Conservation (phyloP, 2,329 filamentous ascomycete genomes). For the Tolypocladium tropicale region DNA sequence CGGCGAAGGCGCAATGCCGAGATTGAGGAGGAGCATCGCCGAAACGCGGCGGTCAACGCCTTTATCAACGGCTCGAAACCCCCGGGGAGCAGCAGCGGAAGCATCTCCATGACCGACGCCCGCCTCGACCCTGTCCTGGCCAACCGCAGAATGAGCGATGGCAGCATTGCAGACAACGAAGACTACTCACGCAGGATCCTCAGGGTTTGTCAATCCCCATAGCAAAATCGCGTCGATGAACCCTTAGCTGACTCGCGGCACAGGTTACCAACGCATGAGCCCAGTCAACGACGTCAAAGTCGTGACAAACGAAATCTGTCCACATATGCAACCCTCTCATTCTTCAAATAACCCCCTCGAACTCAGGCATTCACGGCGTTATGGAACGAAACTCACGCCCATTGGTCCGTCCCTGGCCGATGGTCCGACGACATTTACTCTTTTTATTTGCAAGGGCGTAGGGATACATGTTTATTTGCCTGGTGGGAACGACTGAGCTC, state of each 20-base stretch:
- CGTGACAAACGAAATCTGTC: constrained; percentile 3
- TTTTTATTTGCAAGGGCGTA: constrained; percentile 22
- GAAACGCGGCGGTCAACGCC: constrained; percentile 67
- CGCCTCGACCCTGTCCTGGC: constrained; percentile 81
- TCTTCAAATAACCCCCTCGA: constrained; percentile 15
- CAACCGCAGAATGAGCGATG: constrained; percentile 77
- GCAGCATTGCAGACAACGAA: constrained; percentile 93
- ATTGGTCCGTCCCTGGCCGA: constrained; percentile 21
- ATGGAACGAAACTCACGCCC: constrained; percentile 27
- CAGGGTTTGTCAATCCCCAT: constrained; percentile 53
- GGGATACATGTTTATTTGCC: constrained; percentile 17
- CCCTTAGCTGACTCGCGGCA: not conserved
- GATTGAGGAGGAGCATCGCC: constrained; percentile 75
- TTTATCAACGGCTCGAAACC: constrained; percentile 60
- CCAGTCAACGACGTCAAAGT: constrained; percentile 5
- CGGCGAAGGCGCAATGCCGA: constrained; percentile 66
- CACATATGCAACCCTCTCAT: constrained; percentile 15
- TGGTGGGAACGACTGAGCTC: constrained; percentile 2
- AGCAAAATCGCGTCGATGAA: fast-evolving
- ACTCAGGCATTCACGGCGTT: constrained; percentile 32
- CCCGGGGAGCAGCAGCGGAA: constrained; percentile 52
- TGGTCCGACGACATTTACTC: constrained; percentile 26
- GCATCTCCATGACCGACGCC: constrained; percentile 66
- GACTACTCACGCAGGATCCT: constrained; percentile 95
- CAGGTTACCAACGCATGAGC: constrained; percentile 51